A percentile compares a stretch with the other conserved stretches of the same genome.
Conservation (phyloP, 345 rosid species). For the Melastoma malabathricum region DNA sequence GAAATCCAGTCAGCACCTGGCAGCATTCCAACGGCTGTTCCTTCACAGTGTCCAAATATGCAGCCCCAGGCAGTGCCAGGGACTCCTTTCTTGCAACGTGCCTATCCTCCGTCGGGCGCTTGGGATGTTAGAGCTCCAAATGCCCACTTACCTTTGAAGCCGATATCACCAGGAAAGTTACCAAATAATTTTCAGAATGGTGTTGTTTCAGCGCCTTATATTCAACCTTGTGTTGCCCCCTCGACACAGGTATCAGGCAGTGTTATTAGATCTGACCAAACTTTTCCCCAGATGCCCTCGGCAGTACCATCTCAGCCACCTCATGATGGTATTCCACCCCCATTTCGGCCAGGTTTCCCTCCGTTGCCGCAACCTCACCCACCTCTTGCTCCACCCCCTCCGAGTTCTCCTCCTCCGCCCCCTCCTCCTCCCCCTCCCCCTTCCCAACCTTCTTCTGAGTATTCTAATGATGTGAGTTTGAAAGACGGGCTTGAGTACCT, state of each 20-base stretch:
- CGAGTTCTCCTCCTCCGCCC: slow-evolving; percentile 57
- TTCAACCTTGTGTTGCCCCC: slow-evolving; percentile 68
- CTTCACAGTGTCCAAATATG: slow-evolving; percentile 44
- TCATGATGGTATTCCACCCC: slow-evolving; percentile 34
- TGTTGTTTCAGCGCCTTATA: slow-evolving; percentile 48
- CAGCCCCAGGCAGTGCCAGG: slow-evolving; percentile 61
- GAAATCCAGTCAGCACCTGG: slow-evolving; percentile 37
- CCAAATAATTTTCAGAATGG: slow-evolving; percentile 37
- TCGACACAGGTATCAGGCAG: slow-evolving; percentile 60
- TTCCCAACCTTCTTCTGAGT: slow-evolving; percentile 19
- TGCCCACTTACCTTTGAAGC: slow-evolving; percentile 39
- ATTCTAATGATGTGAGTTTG: slow-evolving; percentile 29
- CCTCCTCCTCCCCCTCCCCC: slow-evolving; percentile 38
- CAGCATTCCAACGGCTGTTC: slow-evolving; percentile 35
- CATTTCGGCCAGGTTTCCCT: slow-evolving; percentile 41
- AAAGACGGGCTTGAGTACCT: slow-evolving; percentile 28
- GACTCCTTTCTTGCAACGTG: slow-evolving; percentile 57
- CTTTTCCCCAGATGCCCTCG: slow-evolving; percentile 30
- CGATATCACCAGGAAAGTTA: slow-evolving; percentile 36
- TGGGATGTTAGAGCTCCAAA: slow-evolving; percentile 65
- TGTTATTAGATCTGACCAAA: slow-evolving; percentile 52
- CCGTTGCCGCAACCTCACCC: slow-evolving; percentile 69
- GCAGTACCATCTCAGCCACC: slow-evolving; percentile 34
- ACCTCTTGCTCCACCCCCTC: slow-evolving; percentile 78
- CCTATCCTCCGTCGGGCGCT: slow-evolving; percentile 43